Evolutionary conservation across 352 stramenopile genomes (phyloP).

Genomic region (Plasmopara muralis): DNA sequence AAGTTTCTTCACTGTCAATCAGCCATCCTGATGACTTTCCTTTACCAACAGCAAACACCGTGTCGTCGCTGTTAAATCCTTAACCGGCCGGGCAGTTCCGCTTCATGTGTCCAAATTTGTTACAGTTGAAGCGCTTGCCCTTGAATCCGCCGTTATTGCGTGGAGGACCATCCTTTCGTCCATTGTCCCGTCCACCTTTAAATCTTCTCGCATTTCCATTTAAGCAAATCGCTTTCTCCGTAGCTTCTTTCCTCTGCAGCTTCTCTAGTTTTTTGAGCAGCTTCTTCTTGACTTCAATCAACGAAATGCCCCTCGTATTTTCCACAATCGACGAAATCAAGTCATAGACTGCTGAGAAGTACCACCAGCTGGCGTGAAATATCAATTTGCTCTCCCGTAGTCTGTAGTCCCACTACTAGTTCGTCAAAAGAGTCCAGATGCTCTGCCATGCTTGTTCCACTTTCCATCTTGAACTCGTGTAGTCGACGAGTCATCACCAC

Average conservation of each 20-base stretch:
- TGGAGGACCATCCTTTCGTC: neutral
- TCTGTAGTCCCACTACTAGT: neutral
- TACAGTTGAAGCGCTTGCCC: neutral
- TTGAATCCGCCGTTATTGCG: neutral
- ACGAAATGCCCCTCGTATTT: neutral
- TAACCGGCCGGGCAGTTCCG: neutral
- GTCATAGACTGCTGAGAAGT: neutral
- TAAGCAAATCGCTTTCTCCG: neutral
- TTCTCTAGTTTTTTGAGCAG: neutral
- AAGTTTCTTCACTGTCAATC: neutral
- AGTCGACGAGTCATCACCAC: neutral
- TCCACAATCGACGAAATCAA: neutral
- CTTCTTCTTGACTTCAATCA: neutral
- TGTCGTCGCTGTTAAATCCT: neutral
- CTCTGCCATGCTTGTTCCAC: neutral
- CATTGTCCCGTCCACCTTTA: neutral
- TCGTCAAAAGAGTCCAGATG: neutral
- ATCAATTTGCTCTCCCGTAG: neutral
- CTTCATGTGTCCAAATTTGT: neutral
- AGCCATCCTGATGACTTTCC: neutral
- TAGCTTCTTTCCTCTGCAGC: neutral
- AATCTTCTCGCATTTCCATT: neutral
- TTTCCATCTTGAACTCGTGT: neutral
- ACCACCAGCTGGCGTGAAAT: neutral
- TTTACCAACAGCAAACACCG: neutral